A percentile compares a stretch with the other conserved stretches of the same genome.
These are phyloP conservation scores for Peterozyma xylosa DNA, from an alignment of 805 yeast genomes.

Conservation along the genomic window DNA sequence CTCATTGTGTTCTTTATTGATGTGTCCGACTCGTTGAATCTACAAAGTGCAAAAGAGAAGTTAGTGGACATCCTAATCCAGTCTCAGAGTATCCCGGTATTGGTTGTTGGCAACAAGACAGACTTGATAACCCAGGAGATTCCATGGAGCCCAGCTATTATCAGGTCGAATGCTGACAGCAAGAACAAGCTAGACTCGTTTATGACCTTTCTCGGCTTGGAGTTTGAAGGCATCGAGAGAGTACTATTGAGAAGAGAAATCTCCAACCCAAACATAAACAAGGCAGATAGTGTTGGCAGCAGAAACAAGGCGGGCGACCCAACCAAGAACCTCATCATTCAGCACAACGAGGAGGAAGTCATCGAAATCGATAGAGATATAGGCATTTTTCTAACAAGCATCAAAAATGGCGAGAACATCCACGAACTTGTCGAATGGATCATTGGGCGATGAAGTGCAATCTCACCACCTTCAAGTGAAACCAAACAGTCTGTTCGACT, in stretches of 20 bases:
- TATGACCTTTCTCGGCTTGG: constrained; percentile 15
- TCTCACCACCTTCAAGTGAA: too few species aligned
- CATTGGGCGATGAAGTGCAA: constrained; percentile 5
- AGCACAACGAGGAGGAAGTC: constrained; percentile 2
- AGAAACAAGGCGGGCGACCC: not conserved
- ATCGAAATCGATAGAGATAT: constrained; percentile 15
- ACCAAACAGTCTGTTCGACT: too few species aligned
- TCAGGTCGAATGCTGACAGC: not conserved
- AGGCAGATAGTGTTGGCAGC: not conserved
- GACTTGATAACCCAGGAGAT: constrained; percentile 16
- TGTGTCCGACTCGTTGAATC: constrained; percentile 19
- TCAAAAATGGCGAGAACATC: constrained; percentile 12
- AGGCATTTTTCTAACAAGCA: constrained; percentile 15
- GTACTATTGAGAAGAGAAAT: constrained; percentile 1
- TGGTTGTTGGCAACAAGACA: constrained; percentile 22
- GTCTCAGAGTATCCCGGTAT: constrained; percentile 15
- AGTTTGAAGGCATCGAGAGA: constrained; percentile 3
- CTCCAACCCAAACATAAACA: not conserved
- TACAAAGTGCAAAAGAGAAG: constrained; percentile 15
- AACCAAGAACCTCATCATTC: not conserved
- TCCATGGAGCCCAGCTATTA: not conserved
- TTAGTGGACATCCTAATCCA: constrained; percentile 15
- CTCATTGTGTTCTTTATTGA: constrained; percentile 21
- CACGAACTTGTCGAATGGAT: constrained; percentile 17
- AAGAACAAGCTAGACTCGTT: constrained; percentile 9